Percentiles rank a stretch among this genome's conserved stretches.
These are phyloP conservation scores for Calonectria ilicicola DNA, from an alignment of 2,329 filamentous ascomycete genomes.

Conservation along the genomic window DNA sequence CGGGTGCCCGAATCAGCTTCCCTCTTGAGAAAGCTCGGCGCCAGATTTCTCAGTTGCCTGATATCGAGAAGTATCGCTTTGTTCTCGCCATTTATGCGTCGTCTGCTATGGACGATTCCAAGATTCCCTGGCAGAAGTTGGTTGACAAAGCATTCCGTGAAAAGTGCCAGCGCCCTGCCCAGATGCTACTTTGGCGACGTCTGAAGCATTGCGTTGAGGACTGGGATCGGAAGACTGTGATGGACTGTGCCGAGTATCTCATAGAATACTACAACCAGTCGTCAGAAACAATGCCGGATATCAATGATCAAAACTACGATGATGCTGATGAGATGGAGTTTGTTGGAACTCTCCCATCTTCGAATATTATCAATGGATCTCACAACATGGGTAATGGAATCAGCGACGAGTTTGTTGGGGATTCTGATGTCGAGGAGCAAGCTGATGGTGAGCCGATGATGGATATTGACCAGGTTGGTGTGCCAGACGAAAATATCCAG, in stretches of 20 bases:
- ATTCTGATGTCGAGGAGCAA: slow-evolving; percentile 44
- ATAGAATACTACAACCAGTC: slow-evolving; percentile 49
- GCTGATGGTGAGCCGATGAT: slow-evolving; percentile 21
- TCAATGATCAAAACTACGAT: slow-evolving; percentile 45
- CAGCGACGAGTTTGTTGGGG: slow-evolving; percentile 46
- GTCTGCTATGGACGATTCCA: slow-evolving; percentile 54
- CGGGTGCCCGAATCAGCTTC: slow-evolving; percentile 54
- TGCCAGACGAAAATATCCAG: slow-evolving; percentile 39
- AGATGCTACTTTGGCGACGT: slow-evolving; percentile 54
- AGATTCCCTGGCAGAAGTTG: slow-evolving; percentile 63
- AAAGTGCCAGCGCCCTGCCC: slow-evolving; percentile 53
- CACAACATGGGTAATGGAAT: slow-evolving; percentile 14
- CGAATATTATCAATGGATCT: slow-evolving; percentile 18
- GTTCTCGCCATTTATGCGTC: slow-evolving; percentile 57
- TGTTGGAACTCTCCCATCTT: slow-evolving; percentile 37
- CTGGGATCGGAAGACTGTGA: slow-evolving; percentile 45
- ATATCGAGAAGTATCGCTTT: slow-evolving; percentile 58
- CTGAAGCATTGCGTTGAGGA: slow-evolving; percentile 50
- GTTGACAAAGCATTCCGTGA: slow-evolving; percentile 54
- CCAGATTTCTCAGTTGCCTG: slow-evolving; percentile 55
- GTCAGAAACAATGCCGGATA: slow-evolving; percentile 47
- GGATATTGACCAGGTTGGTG: slow-evolving; percentile 27
- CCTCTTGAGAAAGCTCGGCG: slow-evolving; percentile 56
- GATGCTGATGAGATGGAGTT: slow-evolving; percentile 49
- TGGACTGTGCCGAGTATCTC: slow-evolving; percentile 51